Percentiles rank a stretch among this genome's conserved stretches.
Evolutionary conservation across 768 basidiomycete species (phyloP).

Genomic region (Tylopilus plumbeoviolaceoides): DNA sequence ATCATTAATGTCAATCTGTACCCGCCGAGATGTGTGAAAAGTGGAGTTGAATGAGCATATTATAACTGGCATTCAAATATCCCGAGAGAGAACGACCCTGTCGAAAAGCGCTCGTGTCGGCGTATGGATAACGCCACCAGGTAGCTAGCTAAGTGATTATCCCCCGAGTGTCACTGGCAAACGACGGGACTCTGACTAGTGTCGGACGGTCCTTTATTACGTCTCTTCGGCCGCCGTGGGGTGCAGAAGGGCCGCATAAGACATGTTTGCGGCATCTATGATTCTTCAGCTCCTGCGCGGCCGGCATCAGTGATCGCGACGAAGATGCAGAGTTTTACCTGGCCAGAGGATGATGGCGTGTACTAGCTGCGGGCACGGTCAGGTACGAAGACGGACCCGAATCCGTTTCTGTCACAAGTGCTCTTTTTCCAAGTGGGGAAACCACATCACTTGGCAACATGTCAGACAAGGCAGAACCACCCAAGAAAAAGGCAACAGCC

Average conservation of each 20-base stretch:
- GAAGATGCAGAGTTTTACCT: not conserved
- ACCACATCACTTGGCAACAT: constrained; percentile 13
- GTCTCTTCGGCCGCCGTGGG: not conserved
- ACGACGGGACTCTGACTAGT: no score
- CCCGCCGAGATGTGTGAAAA: not conserved
- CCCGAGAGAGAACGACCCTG: not conserved
- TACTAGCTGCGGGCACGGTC: constrained; percentile 18
- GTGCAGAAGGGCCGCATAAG: no score
- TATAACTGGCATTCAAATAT: not conserved
- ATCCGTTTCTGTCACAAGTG: constrained; percentile 18
- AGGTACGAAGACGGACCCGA: constrained; percentile 23
- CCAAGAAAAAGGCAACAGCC: constrained; percentile 22
- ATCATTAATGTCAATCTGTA: constrained; percentile 30
- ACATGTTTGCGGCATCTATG: not conserved
- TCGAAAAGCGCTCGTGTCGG: not conserved
- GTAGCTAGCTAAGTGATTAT: no score
- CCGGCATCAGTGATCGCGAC: not conserved
- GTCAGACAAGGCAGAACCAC: constrained; percentile 24
- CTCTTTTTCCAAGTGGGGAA: constrained; percentile 6
- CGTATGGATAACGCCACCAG: constrained; percentile 5
- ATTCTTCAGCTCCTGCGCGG: not conserved
- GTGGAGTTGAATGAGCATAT: no score
- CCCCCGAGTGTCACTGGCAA: no score
- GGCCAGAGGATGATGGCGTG: not conserved
- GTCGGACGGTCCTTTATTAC: not conserved